Percentiles rank a stretch among this genome's conserved stretches.
Conservation (phyloP, 345 rosid genomes). For the Angophora floribunda region DNA sequence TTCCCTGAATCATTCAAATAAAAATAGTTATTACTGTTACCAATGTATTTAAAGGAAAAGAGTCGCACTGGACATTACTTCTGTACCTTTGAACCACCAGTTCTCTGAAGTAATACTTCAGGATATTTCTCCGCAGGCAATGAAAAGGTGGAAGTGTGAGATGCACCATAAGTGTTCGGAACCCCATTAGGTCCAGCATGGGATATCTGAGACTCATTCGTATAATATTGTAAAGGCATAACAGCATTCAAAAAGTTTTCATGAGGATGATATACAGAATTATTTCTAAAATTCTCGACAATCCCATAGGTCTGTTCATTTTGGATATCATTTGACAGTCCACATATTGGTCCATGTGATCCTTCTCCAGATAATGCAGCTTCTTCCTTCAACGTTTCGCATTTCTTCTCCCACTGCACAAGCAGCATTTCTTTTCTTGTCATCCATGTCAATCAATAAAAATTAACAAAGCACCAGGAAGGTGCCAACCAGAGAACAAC, state of each 20-base stretch:
- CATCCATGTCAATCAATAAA: background rate
- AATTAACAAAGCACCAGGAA: background rate
- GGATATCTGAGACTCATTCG: conserved; percentile 85
- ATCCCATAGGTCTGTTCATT: conserved; percentile 30
- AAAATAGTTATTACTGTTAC: background rate
- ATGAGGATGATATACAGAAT: conserved; percentile 22
- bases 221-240: conserved; percentile 84
- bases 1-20: background rate
- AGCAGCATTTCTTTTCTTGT: background rate
- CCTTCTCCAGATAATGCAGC: conserved; percentile 20
- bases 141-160: conserved; percentile 10
- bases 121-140: background rate
- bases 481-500: background rate
- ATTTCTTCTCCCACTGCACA: conserved; percentile 68
- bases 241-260: conserved; percentile 42
- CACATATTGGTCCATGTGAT: conserved; percentile 15
- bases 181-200: conserved; percentile 23
- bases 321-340: conserved; percentile 74
- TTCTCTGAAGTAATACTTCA: background rate
- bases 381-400: conserved; percentile 37
- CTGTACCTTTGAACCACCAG: background rate
- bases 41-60: background rate
- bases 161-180: conserved; percentile 20
- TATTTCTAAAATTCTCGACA: conserved; percentile 37
- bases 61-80: background rate